Evolutionary conservation across 345 rosid species (phyloP).

Genomic region (Physaria fendleri): DNA sequence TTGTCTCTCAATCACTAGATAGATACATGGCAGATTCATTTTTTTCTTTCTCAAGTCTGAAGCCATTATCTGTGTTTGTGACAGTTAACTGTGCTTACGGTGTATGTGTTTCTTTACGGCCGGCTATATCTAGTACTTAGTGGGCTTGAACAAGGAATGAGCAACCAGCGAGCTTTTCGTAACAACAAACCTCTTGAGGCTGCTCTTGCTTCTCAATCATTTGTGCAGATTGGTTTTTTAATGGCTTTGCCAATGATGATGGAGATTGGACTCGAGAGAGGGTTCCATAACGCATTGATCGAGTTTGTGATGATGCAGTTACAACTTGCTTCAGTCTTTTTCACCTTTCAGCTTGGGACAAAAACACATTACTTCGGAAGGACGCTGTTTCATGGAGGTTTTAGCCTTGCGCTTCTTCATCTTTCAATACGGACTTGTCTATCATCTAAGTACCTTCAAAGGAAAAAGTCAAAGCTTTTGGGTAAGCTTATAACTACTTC

Average conservation of each 20-base stretch:
- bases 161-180: slow-evolving; percentile 32
- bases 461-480: slow-evolving; percentile 35
- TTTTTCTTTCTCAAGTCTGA: not conserved
- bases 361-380: slow-evolving; percentile 61
- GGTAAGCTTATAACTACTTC: slow-evolving; percentile 29
- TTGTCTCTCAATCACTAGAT: not conserved
- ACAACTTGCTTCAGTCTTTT: slow-evolving; percentile 58
- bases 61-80: slow-evolving; percentile 17
- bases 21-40: not conserved
- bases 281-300: slow-evolving; percentile 51
- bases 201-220: slow-evolving; percentile 63
- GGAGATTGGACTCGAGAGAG: slow-evolving; percentile 74
- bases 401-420: slow-evolving; percentile 51
- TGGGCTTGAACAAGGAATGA: slow-evolving; percentile 51
- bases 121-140: slow-evolving; percentile 53
- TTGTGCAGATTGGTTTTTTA: slow-evolving; percentile 62
- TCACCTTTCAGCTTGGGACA: slow-evolving; percentile 68
- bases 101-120: slow-evolving; percentile 57
- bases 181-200: slow-evolving; percentile 50
- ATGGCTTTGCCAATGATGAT: slow-evolving; percentile 66
- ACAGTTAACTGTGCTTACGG: slow-evolving; percentile 54
- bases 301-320: slow-evolving; percentile 66
- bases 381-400: slow-evolving; percentile 78
- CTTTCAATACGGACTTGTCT: slow-evolving; percentile 59
- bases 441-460: slow-evolving; percentile 42